Percentiles rank a stretch among this genome's conserved stretches.
Conservation (phyloP, 345 rosid species). For the Stellera chamaejasme region DNA sequence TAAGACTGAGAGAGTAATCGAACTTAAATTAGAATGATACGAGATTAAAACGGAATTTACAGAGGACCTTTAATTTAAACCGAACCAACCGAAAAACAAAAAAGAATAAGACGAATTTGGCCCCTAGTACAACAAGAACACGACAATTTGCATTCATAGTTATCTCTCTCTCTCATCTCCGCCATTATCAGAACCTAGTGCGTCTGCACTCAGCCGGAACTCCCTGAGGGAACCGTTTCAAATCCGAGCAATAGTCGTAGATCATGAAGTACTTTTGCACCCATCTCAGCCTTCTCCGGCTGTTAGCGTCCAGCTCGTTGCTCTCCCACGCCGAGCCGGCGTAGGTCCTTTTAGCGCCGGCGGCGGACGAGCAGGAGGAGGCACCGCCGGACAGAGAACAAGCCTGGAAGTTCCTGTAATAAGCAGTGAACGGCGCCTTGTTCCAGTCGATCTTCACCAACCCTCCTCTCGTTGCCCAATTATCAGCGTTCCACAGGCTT, state of each 20-base stretch:
- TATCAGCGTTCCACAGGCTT: constrained; percentile 52
- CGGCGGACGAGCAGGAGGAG: constrained; percentile 26
- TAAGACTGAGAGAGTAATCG: too few relatives aligned
- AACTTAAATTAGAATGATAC: too few relatives aligned
- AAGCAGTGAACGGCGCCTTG: constrained; percentile 58
- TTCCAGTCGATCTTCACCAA: constrained; percentile 58
- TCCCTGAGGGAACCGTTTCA: constrained; percentile 49
- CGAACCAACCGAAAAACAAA: too few relatives aligned
- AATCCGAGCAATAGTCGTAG: constrained; percentile 50
- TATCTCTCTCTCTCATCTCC: too few relatives aligned
- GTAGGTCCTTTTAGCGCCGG: constrained; percentile 14
- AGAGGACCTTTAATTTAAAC: too few relatives aligned
- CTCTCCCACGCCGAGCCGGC: constrained; percentile 18
- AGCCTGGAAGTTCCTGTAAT: constrained; percentile 41
- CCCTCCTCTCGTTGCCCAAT: constrained; percentile 66
- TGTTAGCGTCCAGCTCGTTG: constrained; percentile 36
- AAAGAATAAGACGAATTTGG: too few relatives aligned
- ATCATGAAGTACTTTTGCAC: constrained; percentile 63
- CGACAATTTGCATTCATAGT: too few relatives aligned
- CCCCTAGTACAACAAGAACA: too few relatives aligned
- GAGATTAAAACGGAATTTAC: too few relatives aligned
- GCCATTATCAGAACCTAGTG: constrained; percentile 21
- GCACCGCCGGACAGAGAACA: constrained; percentile 22
- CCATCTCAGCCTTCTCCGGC: constrained; percentile 55
- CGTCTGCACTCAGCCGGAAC: constrained; percentile 43